These are phyloP conservation scores for Basidiobolus meristosporus DNA, from an alignment of 371 early-diverging fungal species.

Conservation along the genomic window DNA sequence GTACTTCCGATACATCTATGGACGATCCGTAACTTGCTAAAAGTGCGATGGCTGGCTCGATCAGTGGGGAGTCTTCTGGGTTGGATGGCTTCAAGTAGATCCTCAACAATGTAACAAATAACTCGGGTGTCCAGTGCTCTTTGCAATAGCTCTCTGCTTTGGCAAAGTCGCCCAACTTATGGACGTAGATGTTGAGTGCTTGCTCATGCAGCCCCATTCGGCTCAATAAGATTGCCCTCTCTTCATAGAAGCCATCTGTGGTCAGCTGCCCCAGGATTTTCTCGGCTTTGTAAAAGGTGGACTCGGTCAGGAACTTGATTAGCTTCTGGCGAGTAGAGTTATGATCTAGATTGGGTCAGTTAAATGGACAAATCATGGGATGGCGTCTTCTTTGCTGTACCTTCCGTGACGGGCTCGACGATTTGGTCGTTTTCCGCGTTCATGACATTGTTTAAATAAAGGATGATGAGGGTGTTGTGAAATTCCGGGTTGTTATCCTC, in stretches of 20 bases:
- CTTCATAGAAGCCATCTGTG: conserved; percentile 56
- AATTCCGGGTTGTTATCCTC: conserved; percentile 44
- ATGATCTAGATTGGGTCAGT: too few relatives aligned
- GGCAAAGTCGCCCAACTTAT: conserved; percentile 43
- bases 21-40: conserved; percentile 29
- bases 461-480: conserved; percentile 61
- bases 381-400: background rate
- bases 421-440: conserved; percentile 2
- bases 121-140: background rate
- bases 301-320: conserved; percentile 41
- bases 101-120: conserved; percentile 17
- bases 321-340: conserved; percentile 14
- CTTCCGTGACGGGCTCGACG: background rate
- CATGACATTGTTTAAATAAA: conserved; percentile 37
- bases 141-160: conserved; percentile 38
- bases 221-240: conserved; percentile 63
- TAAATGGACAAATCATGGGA: too few relatives aligned
- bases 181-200: conserved; percentile 63
- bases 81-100: conserved; percentile 21
- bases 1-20: conserved; percentile 26
- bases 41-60: conserved; percentile 23
- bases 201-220: conserved; percentile 74
- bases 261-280: conserved; percentile 59
- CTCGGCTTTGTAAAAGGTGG: conserved; percentile 53
- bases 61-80: conserved; percentile 13